Base-by-base conservation (phyloP, 345 rosid genomes). In the Salix koriyanagi region DNA sequence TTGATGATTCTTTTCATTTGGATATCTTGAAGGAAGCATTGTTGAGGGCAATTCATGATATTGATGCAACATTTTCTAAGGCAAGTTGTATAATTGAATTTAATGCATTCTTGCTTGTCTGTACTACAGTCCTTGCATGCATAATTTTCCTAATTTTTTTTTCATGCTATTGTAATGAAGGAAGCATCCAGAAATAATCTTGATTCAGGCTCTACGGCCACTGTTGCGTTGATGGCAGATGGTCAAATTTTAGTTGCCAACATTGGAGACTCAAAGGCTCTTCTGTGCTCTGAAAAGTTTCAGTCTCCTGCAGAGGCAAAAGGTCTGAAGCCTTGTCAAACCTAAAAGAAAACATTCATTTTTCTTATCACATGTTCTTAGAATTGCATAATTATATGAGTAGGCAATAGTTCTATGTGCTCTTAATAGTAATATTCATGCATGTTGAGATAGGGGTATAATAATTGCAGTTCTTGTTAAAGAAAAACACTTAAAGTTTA, bases 191-290 rank as follows among this genome's bases (percentile, higher is more conserved):
- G 85, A 75, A 81, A 79, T 25, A 83, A 84, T 82, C 80, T 92
- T 67, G 81, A 69, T 84, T 86, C 98, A 14, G 98, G 98, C 68
- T 89, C 98, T 44, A 94, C 97, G 1, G 97, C 98, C 56, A 87
- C 97, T 50, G 79, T 94, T 78, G 86, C 88, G 70, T 81, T 94
- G 30, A 84, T 89, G n/a, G 98, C 89, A 61, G 97, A 92, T 76
- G 95, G 90, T 70, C 92, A 87, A 71, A 81, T 92, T 72, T 83
- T 94, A 86, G 98, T 87, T 73, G 97, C 97, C 73, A 94, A 90
- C 74, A 75, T 94, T 76, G 98, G 98, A 68, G 98, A 94, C 76
- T 94, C 98, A 30, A 94, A 94, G 87, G 98, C 98, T 56, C 83
- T 92, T 79, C 77, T 94, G 74, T 94, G 98, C 86, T 91, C 97